Evolutionary conservation across 306 rosid species (phyloP), one percentile per base, ranked within the genome.

Genomic region (Cyclanthera cordifolia): DNA sequence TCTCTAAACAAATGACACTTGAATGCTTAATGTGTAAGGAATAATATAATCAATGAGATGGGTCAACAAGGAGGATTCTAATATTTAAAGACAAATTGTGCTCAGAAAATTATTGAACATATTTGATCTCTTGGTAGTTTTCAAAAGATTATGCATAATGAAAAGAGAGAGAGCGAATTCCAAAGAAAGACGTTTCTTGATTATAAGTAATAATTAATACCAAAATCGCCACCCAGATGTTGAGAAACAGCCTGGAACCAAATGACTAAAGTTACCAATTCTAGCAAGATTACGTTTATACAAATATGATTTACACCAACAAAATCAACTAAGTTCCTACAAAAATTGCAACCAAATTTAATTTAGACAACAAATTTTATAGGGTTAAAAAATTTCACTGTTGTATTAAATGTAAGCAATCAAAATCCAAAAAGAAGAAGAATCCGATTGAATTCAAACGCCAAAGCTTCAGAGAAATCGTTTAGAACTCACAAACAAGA

Each of bases 11-110:
- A 20, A 63, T 15, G 12, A 63, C 32, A 63, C 41, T 39, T 64
- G 53, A 64, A 43, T 23, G 4, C 28, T 61, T 9, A 17, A 43
- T 21, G 49, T 32, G 68, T 37, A n/a, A 19, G 19, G 50, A 64
- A 41, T 20, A 64, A 41, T 52, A 64, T 21, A 43, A 64, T 43
- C 43, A 20, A 64, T 64, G 51, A 64, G n/a, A 64, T 64, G 69
- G 69, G 52, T 37, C 52, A 64, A 41, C 53, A 21, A 13, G 69
- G 2, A 21, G 69, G 12, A 41, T 51, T 25, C 28, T 25, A 27
- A 17, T 39, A 4, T 17, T 30, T 61, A 37, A 61, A 34, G 50
- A 37, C 68, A 17, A 37, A 37, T 19, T 61, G 27, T 19, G 46
- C 28, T 61, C 50, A 34, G 49, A 61, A 19, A 1, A 1, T 21